Percentiles rank a stretch among this genome's conserved stretches.
Evolutionary conservation across 2,329 filamentous ascomycete species (phyloP).

Genomic region (Chrysoporthe puriensis): DNA sequence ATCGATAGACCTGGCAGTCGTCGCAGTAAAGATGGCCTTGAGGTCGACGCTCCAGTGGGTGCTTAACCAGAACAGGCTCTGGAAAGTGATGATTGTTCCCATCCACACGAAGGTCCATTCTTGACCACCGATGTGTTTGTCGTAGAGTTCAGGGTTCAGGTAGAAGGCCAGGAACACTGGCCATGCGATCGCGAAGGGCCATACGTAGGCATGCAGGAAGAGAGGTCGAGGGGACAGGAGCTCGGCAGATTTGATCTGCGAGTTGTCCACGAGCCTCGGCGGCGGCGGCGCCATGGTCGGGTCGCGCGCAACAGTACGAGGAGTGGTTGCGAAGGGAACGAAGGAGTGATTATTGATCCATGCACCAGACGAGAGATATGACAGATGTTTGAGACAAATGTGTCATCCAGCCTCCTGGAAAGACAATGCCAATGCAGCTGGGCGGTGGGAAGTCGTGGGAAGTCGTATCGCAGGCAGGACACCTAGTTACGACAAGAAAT

Average conservation of each 20-base stretch:
- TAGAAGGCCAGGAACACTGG: conserved; percentile 90
- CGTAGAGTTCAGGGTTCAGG: conserved; percentile 80
- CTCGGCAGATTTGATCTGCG: conserved; percentile 85
- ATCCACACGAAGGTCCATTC: conserved; percentile 99
- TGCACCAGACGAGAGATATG: conserved; percentile 8
- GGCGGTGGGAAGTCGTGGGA: background rate
- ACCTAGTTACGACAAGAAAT: conserved; percentile 24
- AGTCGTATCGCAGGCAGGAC: conserved; percentile 13
- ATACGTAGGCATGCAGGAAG: conserved; percentile 84
- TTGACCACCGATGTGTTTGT: conserved; percentile 86
- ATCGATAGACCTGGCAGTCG: conserved; percentile 68
- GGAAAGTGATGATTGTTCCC: conserved; percentile 82
- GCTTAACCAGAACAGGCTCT: conserved; percentile 90
- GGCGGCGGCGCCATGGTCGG: conserved; percentile 55
- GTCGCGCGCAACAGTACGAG: conserved; percentile 16
- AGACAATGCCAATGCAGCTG: background rate
- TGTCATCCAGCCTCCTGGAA: background rate
- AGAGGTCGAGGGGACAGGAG: conserved; percentile 84
- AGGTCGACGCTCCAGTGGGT: conserved; percentile 97
- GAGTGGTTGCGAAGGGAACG: conserved; percentile 10
- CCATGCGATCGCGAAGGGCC: conserved; percentile 92
- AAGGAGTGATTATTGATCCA: conserved; percentile 10
- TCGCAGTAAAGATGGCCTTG: conserved; percentile 79
- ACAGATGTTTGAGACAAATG: background rate
- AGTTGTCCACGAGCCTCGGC: conserved; percentile 75